phyloP scores from a whole-genome alignment of 805 yeast genomes.

The Zygoascus tannicola region DNA sequence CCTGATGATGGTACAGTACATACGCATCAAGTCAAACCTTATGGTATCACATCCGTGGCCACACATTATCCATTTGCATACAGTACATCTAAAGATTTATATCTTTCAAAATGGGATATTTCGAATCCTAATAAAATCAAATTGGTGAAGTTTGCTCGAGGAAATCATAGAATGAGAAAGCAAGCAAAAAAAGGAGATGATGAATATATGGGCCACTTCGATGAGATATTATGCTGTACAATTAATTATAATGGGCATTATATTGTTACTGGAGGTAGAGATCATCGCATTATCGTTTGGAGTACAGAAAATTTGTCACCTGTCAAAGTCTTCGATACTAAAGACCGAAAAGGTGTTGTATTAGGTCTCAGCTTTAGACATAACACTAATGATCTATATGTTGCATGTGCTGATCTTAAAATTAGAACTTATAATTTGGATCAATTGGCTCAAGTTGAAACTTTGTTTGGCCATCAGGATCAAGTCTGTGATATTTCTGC shows the following conservation, averaged over 20 bases:
- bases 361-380: constrained; percentile 69
- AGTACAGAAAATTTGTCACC: constrained; percentile 69
- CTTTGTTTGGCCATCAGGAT: constrained; percentile 93
- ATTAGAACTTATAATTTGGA: constrained; percentile 79
- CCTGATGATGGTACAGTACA: constrained; percentile 1
- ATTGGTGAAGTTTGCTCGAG: constrained; percentile 54
- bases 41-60: constrained; percentile 34
- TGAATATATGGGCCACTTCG: constrained; percentile 59
- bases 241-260: constrained; percentile 80
- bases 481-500: constrained; percentile 74
- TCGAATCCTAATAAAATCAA: constrained; percentile 50
- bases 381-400: constrained; percentile 75
- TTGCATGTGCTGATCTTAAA: constrained; percentile 85
- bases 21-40: constrained; percentile 16
- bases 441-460: constrained; percentile 83
- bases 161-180: constrained; percentile 22
- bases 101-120: constrained; percentile 72
- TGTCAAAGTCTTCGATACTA: constrained; percentile 67
- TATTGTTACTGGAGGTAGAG: constrained; percentile 87
- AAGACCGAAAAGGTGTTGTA: constrained; percentile 61
- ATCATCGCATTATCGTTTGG: constrained; percentile 77
- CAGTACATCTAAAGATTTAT: constrained; percentile 75
- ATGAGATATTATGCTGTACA: constrained; percentile 67
- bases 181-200: constrained; percentile 20
- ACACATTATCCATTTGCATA: constrained; percentile 54